phyloP scores from a whole-genome alignment of 306 rosid genomes.

The Prunus mume region DNA sequence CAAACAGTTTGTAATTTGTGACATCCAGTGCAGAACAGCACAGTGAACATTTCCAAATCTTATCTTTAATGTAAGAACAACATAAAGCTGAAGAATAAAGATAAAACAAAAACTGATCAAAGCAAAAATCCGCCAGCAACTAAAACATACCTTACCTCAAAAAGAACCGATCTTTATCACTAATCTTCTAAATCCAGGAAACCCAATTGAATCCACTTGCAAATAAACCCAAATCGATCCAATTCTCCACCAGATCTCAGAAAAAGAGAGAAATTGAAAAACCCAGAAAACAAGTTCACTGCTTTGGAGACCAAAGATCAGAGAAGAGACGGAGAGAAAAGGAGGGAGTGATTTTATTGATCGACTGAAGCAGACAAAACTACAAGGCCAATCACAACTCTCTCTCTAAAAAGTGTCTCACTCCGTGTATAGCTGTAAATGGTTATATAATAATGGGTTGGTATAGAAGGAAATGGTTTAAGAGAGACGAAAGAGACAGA shows the following conservation, averaged over 20 bases:
- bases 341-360: constrained; percentile 12
- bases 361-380: constrained; percentile 5
- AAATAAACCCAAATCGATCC: constrained; percentile 28
- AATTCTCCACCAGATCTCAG: constrained; percentile 15
- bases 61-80: constrained; percentile 1
- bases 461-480: constrained; percentile 23
- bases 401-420: constrained; percentile 15
- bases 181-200: constrained; percentile 28
- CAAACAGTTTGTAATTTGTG: background rate
- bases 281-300: constrained; percentile 2
- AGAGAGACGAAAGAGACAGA: constrained; percentile 56
- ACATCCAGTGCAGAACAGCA: constrained; percentile 22
- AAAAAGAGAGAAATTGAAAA: background rate
- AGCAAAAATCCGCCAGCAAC: background rate
- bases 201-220: constrained; percentile 29
- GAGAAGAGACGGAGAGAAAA: background rate
- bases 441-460: constrained; percentile 12
- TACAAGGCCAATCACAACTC: constrained; percentile 22
- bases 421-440: constrained; percentile 50
- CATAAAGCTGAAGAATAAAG: background rate
- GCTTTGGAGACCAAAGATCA: constrained; percentile 8
- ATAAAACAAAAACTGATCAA: constrained; percentile 11
- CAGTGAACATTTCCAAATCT: constrained; percentile 1
- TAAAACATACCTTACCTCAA: constrained; percentile 27
- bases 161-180: constrained; percentile 21